Conservation (phyloP, 208 protist genomes). For the Wallacemonas rigidus region DNA sequence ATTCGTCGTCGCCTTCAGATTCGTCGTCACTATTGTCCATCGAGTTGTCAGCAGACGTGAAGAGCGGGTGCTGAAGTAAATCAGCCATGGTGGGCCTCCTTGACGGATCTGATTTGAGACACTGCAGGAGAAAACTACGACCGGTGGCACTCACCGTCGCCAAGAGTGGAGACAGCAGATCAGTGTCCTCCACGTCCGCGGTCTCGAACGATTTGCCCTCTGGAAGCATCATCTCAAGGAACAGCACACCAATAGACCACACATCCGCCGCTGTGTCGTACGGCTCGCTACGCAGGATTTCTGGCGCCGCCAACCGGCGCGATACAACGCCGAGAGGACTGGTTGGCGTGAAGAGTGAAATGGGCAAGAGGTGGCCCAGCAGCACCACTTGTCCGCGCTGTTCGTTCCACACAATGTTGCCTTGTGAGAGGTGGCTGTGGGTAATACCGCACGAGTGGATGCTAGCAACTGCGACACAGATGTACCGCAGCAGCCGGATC, state of each 20-base stretch:
- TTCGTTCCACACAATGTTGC: conserved; percentile 26
- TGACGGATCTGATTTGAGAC: conserved; percentile 55
- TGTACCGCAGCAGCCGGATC: conserved; percentile 24
- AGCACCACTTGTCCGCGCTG: conserved; percentile 33
- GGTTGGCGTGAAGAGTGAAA: conserved; percentile 57
- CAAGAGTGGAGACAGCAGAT: conserved; percentile 64
- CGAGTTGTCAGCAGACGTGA: conserved; percentile 14
- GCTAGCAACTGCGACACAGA: conserved; percentile 33
- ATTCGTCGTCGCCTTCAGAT: not conserved
- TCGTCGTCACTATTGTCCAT: not conserved
- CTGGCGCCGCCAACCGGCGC: conserved; percentile 56
- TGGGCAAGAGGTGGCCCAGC: conserved; percentile 54
- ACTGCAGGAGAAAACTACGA: conserved; percentile 60
- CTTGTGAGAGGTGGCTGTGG: conserved; percentile 58
- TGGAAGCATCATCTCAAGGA: conserved; percentile 57
- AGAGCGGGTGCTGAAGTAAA: conserved; percentile 64
- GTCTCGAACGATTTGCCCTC: conserved; percentile 38
- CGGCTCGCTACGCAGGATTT: conserved; percentile 46
- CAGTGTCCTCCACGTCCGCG: conserved; percentile 64
- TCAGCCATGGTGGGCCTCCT: conserved; percentile 53
- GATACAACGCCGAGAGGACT: conserved; percentile 31
- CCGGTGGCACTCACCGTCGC: conserved; percentile 39
- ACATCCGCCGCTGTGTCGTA: conserved; percentile 70
- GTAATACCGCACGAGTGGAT: conserved; percentile 56
- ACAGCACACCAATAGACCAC: conserved; percentile 71